Evolutionary conservation across 2,329 filamentous ascomycete species (phyloP).

Genomic region (Phialophora expanda): DNA sequence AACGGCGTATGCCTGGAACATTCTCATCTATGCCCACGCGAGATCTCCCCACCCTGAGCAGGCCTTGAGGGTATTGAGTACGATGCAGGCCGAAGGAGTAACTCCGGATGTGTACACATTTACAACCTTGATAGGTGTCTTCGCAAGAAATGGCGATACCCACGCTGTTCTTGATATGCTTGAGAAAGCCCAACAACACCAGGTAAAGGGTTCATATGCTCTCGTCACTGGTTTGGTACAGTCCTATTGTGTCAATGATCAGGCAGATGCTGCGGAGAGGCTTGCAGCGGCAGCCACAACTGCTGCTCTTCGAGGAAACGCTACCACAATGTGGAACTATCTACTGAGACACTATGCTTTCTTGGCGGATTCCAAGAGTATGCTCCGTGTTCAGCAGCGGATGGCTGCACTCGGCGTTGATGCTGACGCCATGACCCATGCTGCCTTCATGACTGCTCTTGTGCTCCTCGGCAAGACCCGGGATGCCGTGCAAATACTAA

Average conservation of each 20-base stretch:
- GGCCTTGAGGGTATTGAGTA: slow-evolving; percentile 67
- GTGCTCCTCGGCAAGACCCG: slow-evolving; percentile 59
- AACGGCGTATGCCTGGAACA: slow-evolving; percentile 72
- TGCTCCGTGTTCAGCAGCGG: slow-evolving; percentile 59
- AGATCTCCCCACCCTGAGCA: slow-evolving; percentile 70
- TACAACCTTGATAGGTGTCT: slow-evolving; percentile 74
- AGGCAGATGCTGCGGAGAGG: slow-evolving; percentile 61
- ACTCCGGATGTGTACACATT: slow-evolving; percentile 69
- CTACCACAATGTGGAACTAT: slow-evolving; percentile 76
- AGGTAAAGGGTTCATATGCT: slow-evolving; percentile 58
- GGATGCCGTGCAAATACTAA: slow-evolving; percentile 60
- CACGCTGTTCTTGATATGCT: slow-evolving; percentile 70
- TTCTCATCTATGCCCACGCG: slow-evolving; percentile 72
- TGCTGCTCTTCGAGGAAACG: slow-evolving; percentile 57
- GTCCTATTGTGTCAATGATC: slow-evolving; percentile 66
- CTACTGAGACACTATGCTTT: slow-evolving; percentile 73
- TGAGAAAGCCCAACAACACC: slow-evolving; percentile 62
- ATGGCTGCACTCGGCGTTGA: slow-evolving; percentile 61
- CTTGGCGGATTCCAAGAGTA: slow-evolving; percentile 62
- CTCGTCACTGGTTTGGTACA: slow-evolving; percentile 71
- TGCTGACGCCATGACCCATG: slow-evolving; percentile 64
- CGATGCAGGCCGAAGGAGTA: slow-evolving; percentile 58
- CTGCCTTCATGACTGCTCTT: slow-evolving; percentile 65
- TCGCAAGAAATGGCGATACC: slow-evolving; percentile 73
- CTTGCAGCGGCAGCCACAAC: slow-evolving; percentile 63